Base-by-base conservation (phyloP, 345 rosid genomes). In the Gossypium anomalum region DNA sequence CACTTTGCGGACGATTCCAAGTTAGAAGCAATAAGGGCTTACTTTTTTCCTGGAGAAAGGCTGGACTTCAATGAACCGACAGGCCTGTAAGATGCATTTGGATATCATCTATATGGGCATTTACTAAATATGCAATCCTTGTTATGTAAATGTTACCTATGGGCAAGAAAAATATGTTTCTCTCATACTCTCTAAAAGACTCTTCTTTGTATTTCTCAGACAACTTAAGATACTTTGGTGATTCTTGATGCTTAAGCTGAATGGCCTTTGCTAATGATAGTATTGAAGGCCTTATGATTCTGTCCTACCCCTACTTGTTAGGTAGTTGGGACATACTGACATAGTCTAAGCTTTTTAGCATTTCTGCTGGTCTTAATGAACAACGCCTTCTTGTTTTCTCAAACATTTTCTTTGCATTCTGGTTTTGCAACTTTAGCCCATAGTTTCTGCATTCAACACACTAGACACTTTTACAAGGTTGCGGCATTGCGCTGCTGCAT, bases 401-500 rank as follows among this genome's bases (percentile, higher is more conserved):
- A 19, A n/a, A 4, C 12, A 4, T 74, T 62, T n/a, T 61, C 34
- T 34, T 19, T 7, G 29, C 44, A 55, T 6, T 63, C 17, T 47
- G 59, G 16, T 62, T 34, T 58, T 51, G 9, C 41, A 8, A 29
- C 62, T 64, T 52, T 8, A 5, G 34, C 14, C 16, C 41, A 12
- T 51, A 51, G 51, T 22, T 10, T 53, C 5, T 13, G 70, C 11
- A 34, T 53, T 55, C 7, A 59, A 19, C 52, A 29, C 52, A 15
- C 15, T 51, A 16, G 41, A 27, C 29, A 22, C 29, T 9, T 53
- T 65, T 22, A 20, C 38, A 14, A 49, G 61, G 41, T 64, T 48
- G 71, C 27, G 25, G 70, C 51, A 29, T 48, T 20, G 66, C 15
- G 56, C 59, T 62, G 27, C 48, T 71, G 63, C 43, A 62, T 58